phyloP scores from a whole-genome alignment of 1,284 basidiomycete species.

The Thecaphora thlaspeos region DNA sequence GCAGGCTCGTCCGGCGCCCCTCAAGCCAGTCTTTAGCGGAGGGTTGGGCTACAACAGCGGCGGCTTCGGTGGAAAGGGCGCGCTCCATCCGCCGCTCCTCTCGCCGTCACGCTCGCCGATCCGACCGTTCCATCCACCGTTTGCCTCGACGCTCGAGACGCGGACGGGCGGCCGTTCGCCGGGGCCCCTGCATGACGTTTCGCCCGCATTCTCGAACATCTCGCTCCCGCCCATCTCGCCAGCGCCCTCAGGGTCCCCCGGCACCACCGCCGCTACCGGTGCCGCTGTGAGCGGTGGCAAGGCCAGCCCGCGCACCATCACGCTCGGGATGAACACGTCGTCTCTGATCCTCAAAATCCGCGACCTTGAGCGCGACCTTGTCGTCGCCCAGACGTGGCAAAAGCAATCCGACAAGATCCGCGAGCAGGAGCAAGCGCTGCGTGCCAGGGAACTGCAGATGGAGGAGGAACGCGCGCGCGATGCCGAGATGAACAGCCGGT shows the following conservation, averaged over 20 bases:
- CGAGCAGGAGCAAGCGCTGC: conserved; percentile 29
- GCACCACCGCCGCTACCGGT: too few relatives aligned
- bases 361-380: conserved; percentile 34
- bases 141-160: conserved; percentile 2
- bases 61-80: too few relatives aligned
- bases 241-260: too few relatives aligned
- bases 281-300: background rate
- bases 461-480: conserved; percentile 23
- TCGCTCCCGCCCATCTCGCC: background rate
- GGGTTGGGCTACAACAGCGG: too few relatives aligned
- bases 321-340: conserved; percentile 40
- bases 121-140: background rate
- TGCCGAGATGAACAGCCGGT: conserved; percentile 26
- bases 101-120: background rate
- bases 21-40: background rate
- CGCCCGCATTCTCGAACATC: background rate
- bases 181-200: background rate
- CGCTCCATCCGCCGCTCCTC: background rate
- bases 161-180: background rate
- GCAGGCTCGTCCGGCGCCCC: too few relatives aligned
- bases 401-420: conserved; percentile 20
- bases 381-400: conserved; percentile 16
- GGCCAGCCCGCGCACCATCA: conserved; percentile 38
- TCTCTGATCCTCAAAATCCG: conserved; percentile 30
- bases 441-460: conserved; percentile 16